Percentiles rank a stretch among this genome's conserved stretches.
Conservation (phyloP, 345 rosid species). For the Aquilaria malaccensis region DNA sequence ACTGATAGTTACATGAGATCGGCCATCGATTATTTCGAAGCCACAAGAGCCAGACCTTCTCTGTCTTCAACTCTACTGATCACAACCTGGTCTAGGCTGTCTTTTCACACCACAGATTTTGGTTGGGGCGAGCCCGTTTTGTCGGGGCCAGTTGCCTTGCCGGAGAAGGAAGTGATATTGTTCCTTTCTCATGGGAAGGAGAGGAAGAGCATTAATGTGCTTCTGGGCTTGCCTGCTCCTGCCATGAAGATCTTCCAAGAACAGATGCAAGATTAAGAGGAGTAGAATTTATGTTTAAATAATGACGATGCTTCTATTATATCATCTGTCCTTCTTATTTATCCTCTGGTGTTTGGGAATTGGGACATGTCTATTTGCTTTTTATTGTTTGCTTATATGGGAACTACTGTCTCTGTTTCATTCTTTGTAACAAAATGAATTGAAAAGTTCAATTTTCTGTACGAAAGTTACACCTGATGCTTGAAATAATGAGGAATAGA, state of each 20-base stretch:
- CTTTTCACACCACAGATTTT: slow-evolving; percentile 64
- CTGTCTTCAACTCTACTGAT: slow-evolving; percentile 63
- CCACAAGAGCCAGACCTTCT: slow-evolving; percentile 60
- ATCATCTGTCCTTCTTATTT: no score
- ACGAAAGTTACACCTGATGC: no score
- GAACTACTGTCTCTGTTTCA: no score
- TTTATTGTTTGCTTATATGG: no score
- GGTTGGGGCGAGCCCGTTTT: slow-evolving; percentile 83
- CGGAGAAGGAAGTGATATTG: slow-evolving; percentile 72
- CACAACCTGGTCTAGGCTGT: slow-evolving; percentile 74
- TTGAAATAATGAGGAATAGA: no score
- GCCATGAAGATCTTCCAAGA: slow-evolving; percentile 63
- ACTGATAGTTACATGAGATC: slow-evolving; percentile 76
- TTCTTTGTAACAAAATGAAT: no score
- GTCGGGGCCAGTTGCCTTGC: slow-evolving; percentile 74
- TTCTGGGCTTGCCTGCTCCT: slow-evolving; percentile 66
- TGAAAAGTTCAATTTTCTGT: no score
- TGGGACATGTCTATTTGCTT: no score
- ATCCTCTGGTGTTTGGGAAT: no score
- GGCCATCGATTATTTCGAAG: slow-evolving; percentile 81
- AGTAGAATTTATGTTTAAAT: no score
- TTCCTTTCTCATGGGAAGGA: slow-evolving; percentile 71
- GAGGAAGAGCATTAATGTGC: slow-evolving; percentile 71
- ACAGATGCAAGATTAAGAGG: slow-evolving; percentile 8
- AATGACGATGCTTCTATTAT: no score